Evolutionary conservation across 495 filamentous ascomycete species (phyloP).

Genomic region (Jackrogersella multiformis): DNA sequence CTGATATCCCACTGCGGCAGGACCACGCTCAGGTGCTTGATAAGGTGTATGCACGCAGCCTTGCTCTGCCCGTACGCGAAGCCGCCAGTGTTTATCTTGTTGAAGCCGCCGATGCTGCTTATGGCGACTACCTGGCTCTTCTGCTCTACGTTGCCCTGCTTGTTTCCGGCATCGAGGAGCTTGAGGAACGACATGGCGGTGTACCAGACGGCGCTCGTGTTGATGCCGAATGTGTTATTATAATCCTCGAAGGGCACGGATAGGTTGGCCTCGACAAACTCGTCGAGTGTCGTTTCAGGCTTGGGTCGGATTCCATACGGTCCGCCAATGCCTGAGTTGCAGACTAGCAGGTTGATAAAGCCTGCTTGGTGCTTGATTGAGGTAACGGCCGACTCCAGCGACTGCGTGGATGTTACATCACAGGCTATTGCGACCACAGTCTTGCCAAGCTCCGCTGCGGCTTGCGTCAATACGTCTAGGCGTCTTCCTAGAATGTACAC

Average conservation of each 20-base stretch:
- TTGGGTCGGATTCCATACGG: conserved; percentile 51
- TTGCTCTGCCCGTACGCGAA: conserved; percentile 71
- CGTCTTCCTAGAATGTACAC: conserved; percentile 80
- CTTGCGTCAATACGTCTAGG: conserved; percentile 62
- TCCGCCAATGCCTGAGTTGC: conserved; percentile 72
- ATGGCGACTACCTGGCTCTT: conserved; percentile 71
- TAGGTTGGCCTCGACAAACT: conserved; percentile 63
- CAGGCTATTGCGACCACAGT: conserved; percentile 68
- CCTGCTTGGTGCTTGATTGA: conserved; percentile 63
- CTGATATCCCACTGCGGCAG: conserved; percentile 68
- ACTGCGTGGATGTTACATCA: conserved; percentile 73
- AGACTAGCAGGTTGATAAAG: conserved; percentile 71
- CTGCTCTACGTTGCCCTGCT: conserved; percentile 59
- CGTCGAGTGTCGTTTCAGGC: conserved; percentile 55
- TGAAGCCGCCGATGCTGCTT: conserved; percentile 69
- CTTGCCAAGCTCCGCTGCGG: conserved; percentile 52
- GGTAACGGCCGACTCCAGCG: conserved; percentile 61
- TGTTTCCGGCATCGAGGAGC: conserved; percentile 70
- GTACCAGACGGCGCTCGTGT: conserved; percentile 68
- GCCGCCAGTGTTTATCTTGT: conserved; percentile 63
- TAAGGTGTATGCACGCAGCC: conserved; percentile 69
- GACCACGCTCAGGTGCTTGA: conserved; percentile 66
- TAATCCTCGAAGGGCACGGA: conserved; percentile 65
- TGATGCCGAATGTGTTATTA: conserved; percentile 66
- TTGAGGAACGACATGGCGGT: conserved; percentile 70